Base-by-base conservation (phyloP, 352 stramenopile genomes). In the Vaucheria bursata region DNA sequence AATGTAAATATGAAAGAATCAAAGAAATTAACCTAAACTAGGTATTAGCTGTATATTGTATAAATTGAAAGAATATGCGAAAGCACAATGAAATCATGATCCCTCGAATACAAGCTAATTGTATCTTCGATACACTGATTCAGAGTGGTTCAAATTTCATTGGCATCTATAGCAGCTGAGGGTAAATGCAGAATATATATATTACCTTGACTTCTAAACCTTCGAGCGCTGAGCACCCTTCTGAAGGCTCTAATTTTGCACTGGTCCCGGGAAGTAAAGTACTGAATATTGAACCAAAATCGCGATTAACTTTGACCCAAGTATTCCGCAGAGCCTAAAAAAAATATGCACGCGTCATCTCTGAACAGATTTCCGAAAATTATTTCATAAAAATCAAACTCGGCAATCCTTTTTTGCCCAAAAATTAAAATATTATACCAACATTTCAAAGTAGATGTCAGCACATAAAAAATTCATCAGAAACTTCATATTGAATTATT, bases 231-330 rank as follows among this genome's bases (percentile, higher is more conserved):
- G 86, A 82, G 78, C 89, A 86, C 0, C 89, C 96, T 67, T 94
- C 88, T 7, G 93, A 92, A 37, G 96, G 95, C 78, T 99, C 95
- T n/a, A 99, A 88, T 85, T 98, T 99, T 12, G 96, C 95, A 3
- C 87, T 92, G 0, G 95, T 97, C 74, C 95, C 96, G 35, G 96
- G 96, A 8, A 99, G 86, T 12, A 99, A 84, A 0, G 94, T 99
- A 32, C 91, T 95, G 81, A 99, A 99, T 77, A 99, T 99, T 45
- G 93, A 97, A 35, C 95, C 96, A 87, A 99, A 99, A 81, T 99
- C 96, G 71, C 95, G 93, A 85, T 98, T 99, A 7, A 99, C 96
- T 87, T 99, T 98, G 2, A 91, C 88, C 93, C 95, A 99, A 1
- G 96, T 99, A 7, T 89, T 95, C 79, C 98, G 52, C 64, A 71